These are phyloP conservation scores for Xerocomus brunneocitrinus DNA, from an alignment of 768 basidiomycete species.

Conservation along the genomic window DNA sequence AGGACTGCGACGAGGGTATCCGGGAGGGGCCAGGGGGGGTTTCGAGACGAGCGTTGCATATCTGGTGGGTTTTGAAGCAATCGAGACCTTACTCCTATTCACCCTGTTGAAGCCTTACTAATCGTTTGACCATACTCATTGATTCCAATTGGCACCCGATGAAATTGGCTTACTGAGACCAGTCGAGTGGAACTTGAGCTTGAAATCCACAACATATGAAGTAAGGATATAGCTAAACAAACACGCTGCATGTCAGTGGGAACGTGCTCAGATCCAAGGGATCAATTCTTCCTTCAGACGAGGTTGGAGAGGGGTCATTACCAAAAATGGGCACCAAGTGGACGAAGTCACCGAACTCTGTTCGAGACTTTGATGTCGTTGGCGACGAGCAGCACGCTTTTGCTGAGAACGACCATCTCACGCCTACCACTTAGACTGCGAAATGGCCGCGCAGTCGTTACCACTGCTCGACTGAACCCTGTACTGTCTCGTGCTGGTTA, in stretches of 20 bases:
- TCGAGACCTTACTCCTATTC: neutral
- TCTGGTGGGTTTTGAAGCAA: neutral
- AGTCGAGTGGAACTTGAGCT: too few relatives aligned
- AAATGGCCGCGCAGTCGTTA: conserved; percentile 15
- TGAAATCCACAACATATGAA: too few relatives aligned
- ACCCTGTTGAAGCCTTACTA: neutral
- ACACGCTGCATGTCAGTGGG: too few relatives aligned
- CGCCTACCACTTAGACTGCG: conserved; percentile 17
- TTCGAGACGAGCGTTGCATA: neutral
- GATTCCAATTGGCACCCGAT: neutral
- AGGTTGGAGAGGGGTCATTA: neutral
- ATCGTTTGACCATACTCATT: neutral
- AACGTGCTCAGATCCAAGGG: too few relatives aligned
- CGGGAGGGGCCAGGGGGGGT: neutral
- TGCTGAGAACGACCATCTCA: conserved; percentile 7
- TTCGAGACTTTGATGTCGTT: conserved; percentile 4
- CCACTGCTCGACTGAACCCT: neutral
- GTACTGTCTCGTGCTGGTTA: neutral
- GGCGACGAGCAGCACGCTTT: neutral
- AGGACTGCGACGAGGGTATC: neutral
- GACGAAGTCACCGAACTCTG: too few relatives aligned
- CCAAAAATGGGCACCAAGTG: neutral
- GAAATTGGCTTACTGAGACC: too few relatives aligned
- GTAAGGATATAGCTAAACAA: too few relatives aligned
- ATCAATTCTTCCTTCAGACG: too few relatives aligned